Evolutionary conservation across 1,284 basidiomycete species (phyloP).

Genomic region (Ceratorhiza oryzae-sativae): DNA sequence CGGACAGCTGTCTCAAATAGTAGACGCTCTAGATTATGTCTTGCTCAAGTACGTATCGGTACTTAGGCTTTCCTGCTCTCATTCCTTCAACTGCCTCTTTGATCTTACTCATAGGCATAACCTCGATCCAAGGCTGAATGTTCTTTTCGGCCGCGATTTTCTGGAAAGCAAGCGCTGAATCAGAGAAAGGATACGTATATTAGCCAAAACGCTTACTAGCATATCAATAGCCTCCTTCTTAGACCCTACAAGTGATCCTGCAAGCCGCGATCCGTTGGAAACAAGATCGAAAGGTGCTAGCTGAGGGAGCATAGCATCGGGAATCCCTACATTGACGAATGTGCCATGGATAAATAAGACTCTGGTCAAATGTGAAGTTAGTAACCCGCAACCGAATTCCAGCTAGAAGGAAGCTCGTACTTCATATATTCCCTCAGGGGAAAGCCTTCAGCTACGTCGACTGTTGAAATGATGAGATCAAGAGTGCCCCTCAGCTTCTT

Average conservation of each 20-base stretch:
- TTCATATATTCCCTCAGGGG: constrained; percentile 54
- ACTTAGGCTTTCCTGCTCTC: constrained; percentile 61
- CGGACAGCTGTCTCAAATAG: neutral
- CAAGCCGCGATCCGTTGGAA: constrained; percentile 52
- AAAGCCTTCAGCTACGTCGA: constrained; percentile 49
- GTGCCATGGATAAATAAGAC: constrained; percentile 62
- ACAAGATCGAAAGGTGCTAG: constrained; percentile 52
- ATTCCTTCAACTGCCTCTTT: constrained; percentile 61
- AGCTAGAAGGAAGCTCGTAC: neutral
- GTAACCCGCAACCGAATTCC: neutral
- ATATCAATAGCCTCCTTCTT: constrained; percentile 68
- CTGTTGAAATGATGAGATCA: constrained; percentile 68
- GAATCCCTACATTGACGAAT: constrained; percentile 64
- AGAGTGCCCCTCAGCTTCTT: constrained; percentile 57
- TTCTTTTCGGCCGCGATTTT: constrained; percentile 46
- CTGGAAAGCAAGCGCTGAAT: constrained; percentile 43
- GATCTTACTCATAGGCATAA: constrained; percentile 26
- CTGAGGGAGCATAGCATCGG: constrained; percentile 57
- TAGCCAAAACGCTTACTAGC: constrained; percentile 49
- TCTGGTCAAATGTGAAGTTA: constrained; percentile 41
- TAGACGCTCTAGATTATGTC: constrained; percentile 44
- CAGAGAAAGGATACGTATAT: neutral
- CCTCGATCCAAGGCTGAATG: constrained; percentile 21
- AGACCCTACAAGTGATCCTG: constrained; percentile 61
- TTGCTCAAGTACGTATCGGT: constrained; percentile 60